Conservation (phyloP, 805 yeast species). For the Metschnikowia lachancei region DNA sequence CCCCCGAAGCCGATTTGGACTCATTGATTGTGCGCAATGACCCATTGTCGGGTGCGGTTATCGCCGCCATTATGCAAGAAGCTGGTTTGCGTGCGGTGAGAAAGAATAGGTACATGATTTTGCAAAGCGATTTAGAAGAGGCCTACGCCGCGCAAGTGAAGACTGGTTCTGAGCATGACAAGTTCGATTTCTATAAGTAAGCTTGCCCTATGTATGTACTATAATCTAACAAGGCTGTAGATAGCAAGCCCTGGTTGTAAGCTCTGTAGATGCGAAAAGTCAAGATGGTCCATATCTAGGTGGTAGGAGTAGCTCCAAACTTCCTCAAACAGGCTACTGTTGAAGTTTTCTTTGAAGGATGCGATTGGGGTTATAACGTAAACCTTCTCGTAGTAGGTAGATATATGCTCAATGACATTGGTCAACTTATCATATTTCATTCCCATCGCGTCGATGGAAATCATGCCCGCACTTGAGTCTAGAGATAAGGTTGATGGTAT, state of each 20-base stretch:
- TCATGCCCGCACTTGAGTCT: not conserved
- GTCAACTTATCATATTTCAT: slow-evolving; percentile 27
- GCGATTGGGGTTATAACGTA: slow-evolving; percentile 42
- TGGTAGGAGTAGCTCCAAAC: slow-evolving; percentile 45
- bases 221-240: slow-evolving; percentile 37
- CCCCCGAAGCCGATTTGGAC: slow-evolving; percentile 97
- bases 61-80: slow-evolving; percentile 99
- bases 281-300: slow-evolving; percentile 74
- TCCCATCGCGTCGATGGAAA: slow-evolving; percentile 50
- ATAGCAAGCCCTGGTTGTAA: slow-evolving; percentile 63
- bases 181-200: slow-evolving; percentile 93
- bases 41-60: slow-evolving; percentile 94
- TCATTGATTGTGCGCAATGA: slow-evolving; percentile 93
- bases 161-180: slow-evolving; percentile 91
- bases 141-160: slow-evolving; percentile 97
- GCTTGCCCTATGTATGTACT: slow-evolving; percentile 1
- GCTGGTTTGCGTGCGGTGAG: slow-evolving; percentile 99
- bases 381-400: slow-evolving; percentile 9
- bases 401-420: slow-evolving; percentile 17
- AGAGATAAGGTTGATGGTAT: not conserved
- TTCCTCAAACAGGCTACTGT: slow-evolving; percentile 40
- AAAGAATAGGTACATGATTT: slow-evolving; percentile 93
- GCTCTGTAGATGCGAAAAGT: slow-evolving; percentile 44
- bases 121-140: slow-evolving; percentile 95
- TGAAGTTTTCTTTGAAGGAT: slow-evolving; percentile 31